These are phyloP conservation scores for Melanomma pulvis-pyrius DNA, from an alignment of 495 filamentous ascomycete genomes.

Conservation along the genomic window DNA sequence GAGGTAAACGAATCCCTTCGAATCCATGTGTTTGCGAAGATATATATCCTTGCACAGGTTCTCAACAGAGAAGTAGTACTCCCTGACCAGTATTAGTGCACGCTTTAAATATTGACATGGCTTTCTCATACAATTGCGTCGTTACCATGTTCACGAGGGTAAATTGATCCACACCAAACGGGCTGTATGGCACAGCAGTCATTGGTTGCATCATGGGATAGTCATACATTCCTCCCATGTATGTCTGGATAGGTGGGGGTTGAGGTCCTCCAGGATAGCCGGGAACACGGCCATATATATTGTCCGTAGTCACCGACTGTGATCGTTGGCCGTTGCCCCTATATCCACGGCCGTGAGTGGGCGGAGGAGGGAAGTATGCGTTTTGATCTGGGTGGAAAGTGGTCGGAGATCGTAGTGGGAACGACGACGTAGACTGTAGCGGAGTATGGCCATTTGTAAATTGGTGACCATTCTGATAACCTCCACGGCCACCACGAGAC, in stretches of 20 bases:
- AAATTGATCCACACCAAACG: constrained; percentile 58
- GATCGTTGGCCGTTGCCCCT: constrained; percentile 38
- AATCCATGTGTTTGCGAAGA: constrained; percentile 89
- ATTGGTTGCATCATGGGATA: constrained; percentile 57
- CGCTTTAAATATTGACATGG: background rate
- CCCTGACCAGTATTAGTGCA: constrained; percentile 48
- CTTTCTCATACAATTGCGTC: constrained; percentile 65
- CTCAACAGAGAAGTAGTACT: constrained; percentile 96
- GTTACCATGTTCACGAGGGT: constrained; percentile 61
- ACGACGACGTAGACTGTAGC: constrained; percentile 22
- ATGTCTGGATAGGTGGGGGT: constrained; percentile 38
- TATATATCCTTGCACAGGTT: constrained; percentile 95
- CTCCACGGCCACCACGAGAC: constrained; percentile 35
- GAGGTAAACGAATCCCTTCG: constrained; percentile 85
- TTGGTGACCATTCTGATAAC: constrained; percentile 33
- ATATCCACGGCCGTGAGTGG: constrained; percentile 18
- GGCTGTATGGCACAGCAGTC: constrained; percentile 64
- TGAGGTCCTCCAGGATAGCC: constrained; percentile 35
- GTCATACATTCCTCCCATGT: constrained; percentile 35
- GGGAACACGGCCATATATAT: constrained; percentile 38
- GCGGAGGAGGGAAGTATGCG: constrained; percentile 18
- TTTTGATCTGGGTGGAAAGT: constrained; percentile 35
- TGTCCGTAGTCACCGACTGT: constrained; percentile 43
- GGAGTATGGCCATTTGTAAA: constrained; percentile 35
- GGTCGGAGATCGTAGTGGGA: constrained; percentile 21